phyloP scores from a whole-genome alignment of 257 asterid genomes.

The Ballota nigra region DNA sequence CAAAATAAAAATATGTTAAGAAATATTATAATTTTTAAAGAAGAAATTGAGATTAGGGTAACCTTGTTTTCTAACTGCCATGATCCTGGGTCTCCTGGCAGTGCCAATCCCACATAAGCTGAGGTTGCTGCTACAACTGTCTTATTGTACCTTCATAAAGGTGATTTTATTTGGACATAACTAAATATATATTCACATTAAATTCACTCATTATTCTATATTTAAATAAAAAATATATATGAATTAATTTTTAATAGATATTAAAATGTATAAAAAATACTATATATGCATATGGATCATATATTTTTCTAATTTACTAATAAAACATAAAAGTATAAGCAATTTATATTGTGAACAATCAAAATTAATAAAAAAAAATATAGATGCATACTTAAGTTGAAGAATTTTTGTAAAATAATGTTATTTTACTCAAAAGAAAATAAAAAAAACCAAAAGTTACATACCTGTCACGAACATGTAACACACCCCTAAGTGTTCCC shows the following conservation, averaged over 20 bases:
- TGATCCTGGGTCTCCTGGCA: conserved; percentile 52
- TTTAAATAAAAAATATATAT: no score
- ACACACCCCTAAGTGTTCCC: conserved; percentile 48
- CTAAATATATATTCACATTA: no score
- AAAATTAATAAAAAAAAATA: no score
- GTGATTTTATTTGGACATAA: no score
- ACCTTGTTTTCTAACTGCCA: conserved; percentile 86
- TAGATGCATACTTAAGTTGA: not conserved
- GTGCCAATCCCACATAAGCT: conserved; percentile 69
- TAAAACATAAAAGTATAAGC: no score
- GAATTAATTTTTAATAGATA: no score
- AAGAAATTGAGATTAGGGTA: not conserved
- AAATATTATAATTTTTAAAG: no score
- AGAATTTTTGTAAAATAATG: not conserved
- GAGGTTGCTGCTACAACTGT: conserved; percentile 29
- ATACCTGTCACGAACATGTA: conserved; percentile 54
- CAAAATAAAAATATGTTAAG: not conserved
- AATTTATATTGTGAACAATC: not conserved
- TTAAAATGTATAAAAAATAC: no score
- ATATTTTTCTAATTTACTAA: not conserved
- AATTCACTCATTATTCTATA: no score
- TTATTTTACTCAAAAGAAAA: no score
- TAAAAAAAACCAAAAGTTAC: no score
- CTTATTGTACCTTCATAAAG: conserved; percentile 28
- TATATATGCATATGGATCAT: not conserved